Conservation (phyloP, 306 rosid species). For the Cucurbita pepo region DNA sequence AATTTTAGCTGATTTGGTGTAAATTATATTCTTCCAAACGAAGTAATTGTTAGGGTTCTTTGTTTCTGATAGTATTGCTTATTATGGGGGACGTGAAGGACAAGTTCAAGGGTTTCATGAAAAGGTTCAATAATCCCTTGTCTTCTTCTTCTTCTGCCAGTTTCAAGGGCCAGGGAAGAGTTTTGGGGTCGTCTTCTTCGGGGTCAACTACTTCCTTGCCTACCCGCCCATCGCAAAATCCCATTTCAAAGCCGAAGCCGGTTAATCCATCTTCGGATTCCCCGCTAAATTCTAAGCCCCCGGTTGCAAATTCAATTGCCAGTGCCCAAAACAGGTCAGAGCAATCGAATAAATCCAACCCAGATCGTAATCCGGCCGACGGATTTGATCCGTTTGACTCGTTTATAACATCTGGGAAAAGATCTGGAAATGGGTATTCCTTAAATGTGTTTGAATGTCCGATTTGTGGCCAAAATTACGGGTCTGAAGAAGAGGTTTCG, state of each 20-base stretch:
- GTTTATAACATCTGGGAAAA: conserved; percentile 52
- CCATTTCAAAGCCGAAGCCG: conserved; percentile 32
- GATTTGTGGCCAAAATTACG: conserved; percentile 41
- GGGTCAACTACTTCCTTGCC: conserved; percentile 22
- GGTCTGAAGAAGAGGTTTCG: conserved; percentile 74
- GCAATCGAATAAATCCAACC: conserved; percentile 1
- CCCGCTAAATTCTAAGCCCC: conserved; percentile 15
- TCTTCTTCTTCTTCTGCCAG: conserved; percentile 54
- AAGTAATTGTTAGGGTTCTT: not conserved
- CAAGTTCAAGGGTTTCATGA: conserved; percentile 82
- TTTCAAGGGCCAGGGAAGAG: conserved; percentile 94
- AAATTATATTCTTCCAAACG: not conserved
- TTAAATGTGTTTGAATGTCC: conserved; percentile 61
- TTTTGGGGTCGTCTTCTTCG: conserved; percentile 61
- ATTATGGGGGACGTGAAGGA: conserved; percentile 74
- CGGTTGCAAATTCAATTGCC: conserved; percentile 10
- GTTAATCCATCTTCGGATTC: conserved; percentile 6
- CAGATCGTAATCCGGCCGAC: conserved; percentile 18
- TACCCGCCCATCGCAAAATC: conserved; percentile 11
- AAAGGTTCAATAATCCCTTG: conserved; percentile 50
- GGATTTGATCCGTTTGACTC: conserved; percentile 86
- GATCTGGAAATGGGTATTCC: conserved; percentile 52
- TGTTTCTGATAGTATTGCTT: not conserved
- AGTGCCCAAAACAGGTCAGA: conserved; percentile 8
- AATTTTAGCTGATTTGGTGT: not conserved